Conservation (phyloP, 1,139 yeast species). For the Blastobotrys aristatus region DNA sequence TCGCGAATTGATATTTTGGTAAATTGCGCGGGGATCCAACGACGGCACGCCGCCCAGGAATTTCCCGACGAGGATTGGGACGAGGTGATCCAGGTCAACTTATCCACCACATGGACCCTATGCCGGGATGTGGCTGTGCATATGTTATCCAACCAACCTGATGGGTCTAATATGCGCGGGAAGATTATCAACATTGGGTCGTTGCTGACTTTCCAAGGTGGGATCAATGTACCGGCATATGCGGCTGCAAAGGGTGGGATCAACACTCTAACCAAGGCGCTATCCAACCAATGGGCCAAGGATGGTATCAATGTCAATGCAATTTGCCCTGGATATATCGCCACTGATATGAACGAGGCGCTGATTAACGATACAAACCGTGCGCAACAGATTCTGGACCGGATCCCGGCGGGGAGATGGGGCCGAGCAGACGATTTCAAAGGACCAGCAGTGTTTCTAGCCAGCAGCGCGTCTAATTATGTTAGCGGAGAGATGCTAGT, state of each 20-base stretch:
- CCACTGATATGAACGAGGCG: slow-evolving; percentile 47
- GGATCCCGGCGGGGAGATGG: slow-evolving; percentile 51
- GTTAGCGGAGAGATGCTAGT: slow-evolving; percentile 48
- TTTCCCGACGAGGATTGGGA: slow-evolving; percentile 42
- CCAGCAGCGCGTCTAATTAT: slow-evolving; percentile 47
- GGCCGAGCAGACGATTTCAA: slow-evolving; percentile 51
- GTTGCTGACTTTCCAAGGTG: slow-evolving; percentile 42
- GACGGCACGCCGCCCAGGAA: slow-evolving; percentile 37
- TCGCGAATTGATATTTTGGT: slow-evolving; percentile 45
- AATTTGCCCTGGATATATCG: slow-evolving; percentile 53
- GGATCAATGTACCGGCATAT: slow-evolving; percentile 43
- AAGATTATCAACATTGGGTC: slow-evolving; percentile 64
- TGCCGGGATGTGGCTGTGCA: slow-evolving; percentile 44
- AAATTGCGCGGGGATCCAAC: slow-evolving; percentile 52
- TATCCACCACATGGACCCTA: slow-evolving; percentile 44
- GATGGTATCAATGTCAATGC: slow-evolving; percentile 50
- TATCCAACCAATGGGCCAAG: slow-evolving; percentile 50
- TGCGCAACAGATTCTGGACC: slow-evolving; percentile 36
- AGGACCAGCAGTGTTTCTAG: slow-evolving; percentile 50
- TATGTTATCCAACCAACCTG: slow-evolving; percentile 34
- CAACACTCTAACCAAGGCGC: slow-evolving; percentile 44
- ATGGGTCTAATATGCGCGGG: slow-evolving; percentile 46
- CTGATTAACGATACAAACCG: slow-evolving; percentile 36
- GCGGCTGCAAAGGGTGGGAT: slow-evolving; percentile 52
- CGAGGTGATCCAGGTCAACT: slow-evolving; percentile 46